Evolutionary conservation across 805 yeast genomes (phyloP).

Genomic region (Wickerhamiella vanderwaltii): DNA sequence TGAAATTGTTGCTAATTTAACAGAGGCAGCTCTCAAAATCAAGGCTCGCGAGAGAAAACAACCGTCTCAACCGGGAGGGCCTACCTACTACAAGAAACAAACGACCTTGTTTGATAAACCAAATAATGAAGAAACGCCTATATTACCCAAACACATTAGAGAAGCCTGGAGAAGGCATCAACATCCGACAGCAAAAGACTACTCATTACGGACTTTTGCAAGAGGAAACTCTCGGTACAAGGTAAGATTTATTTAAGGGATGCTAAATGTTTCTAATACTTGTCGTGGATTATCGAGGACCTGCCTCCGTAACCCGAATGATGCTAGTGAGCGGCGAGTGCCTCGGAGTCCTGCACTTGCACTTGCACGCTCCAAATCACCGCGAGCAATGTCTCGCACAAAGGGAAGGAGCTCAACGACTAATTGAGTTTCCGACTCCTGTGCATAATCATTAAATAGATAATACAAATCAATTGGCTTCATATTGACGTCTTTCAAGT

Average conservation of each 20-base stretch:
- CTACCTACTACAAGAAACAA: conserved; percentile 10
- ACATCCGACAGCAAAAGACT: conserved; percentile 14
- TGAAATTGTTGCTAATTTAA: conserved; percentile 88
- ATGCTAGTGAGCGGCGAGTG: conserved; percentile 18
- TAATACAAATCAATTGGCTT: neutral
- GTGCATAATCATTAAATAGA: neutral
- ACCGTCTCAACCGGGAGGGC: conserved; percentile 5
- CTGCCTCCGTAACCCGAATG: conserved; percentile 16
- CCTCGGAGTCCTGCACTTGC: conserved; percentile 10
- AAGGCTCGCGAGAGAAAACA: conserved; percentile 43
- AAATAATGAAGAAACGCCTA: conserved; percentile 20
- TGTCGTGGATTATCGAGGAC: conserved; percentile 2
- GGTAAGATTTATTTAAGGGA: conserved; percentile 14
- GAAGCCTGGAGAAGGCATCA: conserved; percentile 21
- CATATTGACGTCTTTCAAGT: neutral
- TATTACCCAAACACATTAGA: conserved; percentile 20
- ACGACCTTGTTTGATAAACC: conserved; percentile 18
- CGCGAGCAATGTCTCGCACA: conserved; percentile 24
- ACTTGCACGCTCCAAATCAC: conserved; percentile 16
- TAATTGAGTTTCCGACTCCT: conserved; percentile 10
- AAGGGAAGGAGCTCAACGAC: conserved; percentile 23
- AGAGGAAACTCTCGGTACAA: conserved; percentile 16
- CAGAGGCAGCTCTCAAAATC: conserved; percentile 79
- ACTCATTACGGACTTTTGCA: conserved; percentile 16
- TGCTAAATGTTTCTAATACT: conserved; percentile 1